Evolutionary conservation across 1,139 yeast genomes (phyloP).

Genomic region (Magnusiomyces magnusii): DNA sequence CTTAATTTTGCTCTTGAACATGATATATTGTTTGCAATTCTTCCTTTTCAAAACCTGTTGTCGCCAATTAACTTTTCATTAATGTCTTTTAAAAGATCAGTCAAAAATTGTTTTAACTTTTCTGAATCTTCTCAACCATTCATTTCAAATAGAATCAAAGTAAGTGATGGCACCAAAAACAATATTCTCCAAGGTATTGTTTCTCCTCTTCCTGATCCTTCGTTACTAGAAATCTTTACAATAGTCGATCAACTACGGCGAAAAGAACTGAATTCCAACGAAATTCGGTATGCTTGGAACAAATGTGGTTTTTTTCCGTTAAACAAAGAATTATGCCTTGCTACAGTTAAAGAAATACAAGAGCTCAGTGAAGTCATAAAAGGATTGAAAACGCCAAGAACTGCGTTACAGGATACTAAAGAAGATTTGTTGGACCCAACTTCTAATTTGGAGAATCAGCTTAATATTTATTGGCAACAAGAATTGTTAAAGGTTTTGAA

Average conservation of each 20-base stretch:
- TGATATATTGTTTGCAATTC: conserved; percentile 10
- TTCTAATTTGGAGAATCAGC: too few species aligned
- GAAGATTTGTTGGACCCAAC: too few species aligned
- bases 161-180: too few species aligned
- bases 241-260: neutral
- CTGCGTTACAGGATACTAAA: neutral
- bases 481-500: too few species aligned
- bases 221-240: neutral
- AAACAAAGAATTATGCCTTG: neutral
- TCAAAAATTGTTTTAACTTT: neutral
- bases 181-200: neutral
- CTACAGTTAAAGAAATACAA: neutral
- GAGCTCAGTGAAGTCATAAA: neutral
- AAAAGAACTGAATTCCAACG: neutral
- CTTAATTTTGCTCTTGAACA: conserved; percentile 13
- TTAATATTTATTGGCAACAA: too few species aligned
- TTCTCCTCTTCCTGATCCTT: neutral
- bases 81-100: neutral
- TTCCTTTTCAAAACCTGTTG: conserved; percentile 8
- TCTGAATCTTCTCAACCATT: too few species aligned
- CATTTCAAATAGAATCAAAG: too few species aligned
- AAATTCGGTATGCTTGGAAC: neutral
- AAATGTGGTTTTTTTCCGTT: neutral
- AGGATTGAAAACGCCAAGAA: neutral
- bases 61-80: neutral